Percentiles rank a stretch among this genome's conserved stretches.
phyloP scores from a whole-genome alignment of 2,329 filamentous ascomycete species.

The Lomentospora prolificans region DNA sequence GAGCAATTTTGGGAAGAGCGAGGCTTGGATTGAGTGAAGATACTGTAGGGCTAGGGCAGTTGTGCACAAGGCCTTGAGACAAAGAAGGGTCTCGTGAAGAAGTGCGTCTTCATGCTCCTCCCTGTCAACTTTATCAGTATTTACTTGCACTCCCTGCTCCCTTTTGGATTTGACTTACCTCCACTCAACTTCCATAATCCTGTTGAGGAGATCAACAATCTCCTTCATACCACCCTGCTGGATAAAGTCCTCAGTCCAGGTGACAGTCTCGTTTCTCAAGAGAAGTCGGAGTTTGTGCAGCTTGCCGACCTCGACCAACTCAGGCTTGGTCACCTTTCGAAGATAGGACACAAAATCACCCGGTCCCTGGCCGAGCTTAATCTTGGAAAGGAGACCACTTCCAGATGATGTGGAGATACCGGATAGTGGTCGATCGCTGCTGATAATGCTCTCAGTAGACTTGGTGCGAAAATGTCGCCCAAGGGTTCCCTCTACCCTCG shows the following conservation, averaged over 20 bases:
- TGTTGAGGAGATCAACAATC: slow-evolving; percentile 73
- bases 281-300: slow-evolving; percentile 85
- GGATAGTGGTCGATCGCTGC: slow-evolving; percentile 40
- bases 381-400: slow-evolving; percentile 53
- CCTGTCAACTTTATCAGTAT: slow-evolving; percentile 29
- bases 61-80: slow-evolving; percentile 88
- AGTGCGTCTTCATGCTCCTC: slow-evolving; percentile 94
- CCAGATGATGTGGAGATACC: slow-evolving; percentile 34
- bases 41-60: slow-evolving; percentile 78
- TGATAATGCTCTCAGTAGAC: slow-evolving; percentile 59
- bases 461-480: slow-evolving; percentile 60
- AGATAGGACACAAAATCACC: slow-evolving; percentile 82
- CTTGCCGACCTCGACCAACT: slow-evolving; percentile 84
- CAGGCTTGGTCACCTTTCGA: slow-evolving; percentile 68
- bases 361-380: slow-evolving; percentile 65
- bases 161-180: slow-evolving; percentile 48
- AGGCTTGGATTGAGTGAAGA: slow-evolving; percentile 66
- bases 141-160: slow-evolving; percentile 11
- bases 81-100: slow-evolving; percentile 84
- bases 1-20: slow-evolving; percentile 77
- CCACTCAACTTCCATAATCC: slow-evolving; percentile 96
- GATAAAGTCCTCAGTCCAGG: slow-evolving; percentile 92
- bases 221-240: slow-evolving; percentile 85
- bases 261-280: slow-evolving; percentile 86
- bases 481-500: slow-evolving; percentile 53